These are phyloP conservation scores for Talaromyces sp. DNA, from an alignment of 2,329 filamentous ascomycete genomes.

Conservation along the genomic window DNA sequence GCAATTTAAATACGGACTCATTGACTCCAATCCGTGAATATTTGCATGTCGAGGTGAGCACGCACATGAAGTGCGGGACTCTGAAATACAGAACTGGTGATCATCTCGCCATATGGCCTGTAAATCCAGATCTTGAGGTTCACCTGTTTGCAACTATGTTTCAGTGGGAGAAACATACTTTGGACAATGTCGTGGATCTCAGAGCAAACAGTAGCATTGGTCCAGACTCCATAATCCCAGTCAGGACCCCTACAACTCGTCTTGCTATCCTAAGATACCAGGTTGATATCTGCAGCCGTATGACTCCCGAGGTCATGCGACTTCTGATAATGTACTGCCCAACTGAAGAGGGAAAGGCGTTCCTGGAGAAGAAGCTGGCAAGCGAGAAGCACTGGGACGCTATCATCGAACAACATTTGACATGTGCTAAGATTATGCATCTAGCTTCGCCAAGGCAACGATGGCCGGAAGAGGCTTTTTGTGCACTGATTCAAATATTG, in stretches of 20 bases:
- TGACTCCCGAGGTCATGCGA: too few relatives aligned
- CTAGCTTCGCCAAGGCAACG: neutral
- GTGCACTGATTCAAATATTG: neutral
- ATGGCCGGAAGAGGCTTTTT: neutral
- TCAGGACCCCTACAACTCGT: too few relatives aligned
- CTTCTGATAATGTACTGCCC: too few relatives aligned
- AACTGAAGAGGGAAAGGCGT: too few relatives aligned
- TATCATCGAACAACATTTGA: too few relatives aligned
- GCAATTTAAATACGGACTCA: neutral
- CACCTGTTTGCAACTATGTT: neutral
- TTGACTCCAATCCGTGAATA: neutral
- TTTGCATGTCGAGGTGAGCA: neutral
- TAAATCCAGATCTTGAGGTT: constrained; percentile 1
- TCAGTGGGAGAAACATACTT: neutral
- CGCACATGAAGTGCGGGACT: neutral
- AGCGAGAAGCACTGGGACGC: too few relatives aligned
- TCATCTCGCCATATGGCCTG: constrained; percentile 1
- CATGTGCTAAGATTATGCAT: neutral
- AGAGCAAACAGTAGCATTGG: too few relatives aligned
- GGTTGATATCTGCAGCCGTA: too few relatives aligned
- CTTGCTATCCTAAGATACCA: too few relatives aligned
- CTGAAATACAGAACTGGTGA: constrained; percentile 2
- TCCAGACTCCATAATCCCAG: too few relatives aligned
- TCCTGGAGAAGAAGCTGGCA: too few relatives aligned
- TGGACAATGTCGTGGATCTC: neutral